Evolutionary conservation across 495 filamentous ascomycete genomes (phyloP), one percentile per base, ranked within the genome.

Genomic region (Podospora bellae-mahoneyi): DNA sequence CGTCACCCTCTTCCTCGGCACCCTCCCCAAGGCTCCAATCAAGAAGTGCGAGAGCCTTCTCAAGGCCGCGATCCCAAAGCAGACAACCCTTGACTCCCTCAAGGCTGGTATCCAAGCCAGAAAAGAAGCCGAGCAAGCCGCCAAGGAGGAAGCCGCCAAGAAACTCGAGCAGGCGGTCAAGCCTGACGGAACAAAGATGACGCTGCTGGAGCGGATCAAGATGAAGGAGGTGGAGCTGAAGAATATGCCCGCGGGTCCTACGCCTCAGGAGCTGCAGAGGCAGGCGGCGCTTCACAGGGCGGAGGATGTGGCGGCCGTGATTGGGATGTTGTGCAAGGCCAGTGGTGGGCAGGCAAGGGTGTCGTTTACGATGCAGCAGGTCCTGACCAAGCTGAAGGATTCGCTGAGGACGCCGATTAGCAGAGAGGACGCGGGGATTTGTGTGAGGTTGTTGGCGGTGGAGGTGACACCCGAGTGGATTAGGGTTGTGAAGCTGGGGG

Each of bases 381-480:
- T 90, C 63, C 68, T 87, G 16, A 81, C 83, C 66, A 83, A 86
- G 71, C 72, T 91, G 58, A 82, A 84, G 73, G 86, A 88, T 69
- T 89, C 86, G 62, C 75, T 90, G 66, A 78, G 87, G 48, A 87
- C 81, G 66, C 86, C 88, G 4, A 83, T 91, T 57, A 85, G 84
- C 56, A 81, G 77, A 64, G 86, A 86, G 62, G 90, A 91, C 69
- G 87, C 79, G 3, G 77, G 78, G 44, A 71, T 64, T 19, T 87
- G 84, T 69, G 79, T 91, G n/a, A 78, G 79, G 62, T 62, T 91
- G 66, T 71, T 91, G 68, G 85, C 78, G 18, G 61, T 34, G 0
- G 88, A 91, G 78, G 82, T 91, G 27, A 83, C 84, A 57, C 87
- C 90, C 0, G 83, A 85, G 66, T 91, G 89, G 87, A 70, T 90